These are phyloP conservation scores for Chlorophyllum brunneum DNA, from an alignment of 768 basidiomycete species.

Conservation along the genomic window DNA sequence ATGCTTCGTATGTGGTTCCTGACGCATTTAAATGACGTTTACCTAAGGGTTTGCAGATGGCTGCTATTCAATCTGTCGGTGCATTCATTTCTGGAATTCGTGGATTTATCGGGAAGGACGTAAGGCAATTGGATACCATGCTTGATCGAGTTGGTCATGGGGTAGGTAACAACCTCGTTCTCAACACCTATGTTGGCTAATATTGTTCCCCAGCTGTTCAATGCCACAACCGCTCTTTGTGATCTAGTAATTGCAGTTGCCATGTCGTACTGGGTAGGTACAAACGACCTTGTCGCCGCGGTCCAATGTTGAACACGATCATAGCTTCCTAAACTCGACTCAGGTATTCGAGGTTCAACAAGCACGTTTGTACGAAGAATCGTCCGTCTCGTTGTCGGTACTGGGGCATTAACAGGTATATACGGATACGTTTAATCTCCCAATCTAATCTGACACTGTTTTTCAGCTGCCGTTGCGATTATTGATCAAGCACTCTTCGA, in stretches of 20 bases:
- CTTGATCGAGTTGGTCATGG: background rate
- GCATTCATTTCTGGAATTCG: background rate
- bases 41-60: background rate
- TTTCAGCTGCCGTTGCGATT: constrained; percentile 19
- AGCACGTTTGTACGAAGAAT: constrained; percentile 3
- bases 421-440: too few relatives aligned
- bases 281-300: too few relatives aligned
- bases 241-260: constrained; percentile 20
- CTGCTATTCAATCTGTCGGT: background rate
- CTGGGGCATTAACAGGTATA: constrained; percentile 12
- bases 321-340: background rate
- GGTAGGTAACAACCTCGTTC: background rate
- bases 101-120: background rate
- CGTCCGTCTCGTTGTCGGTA: constrained; percentile 18
- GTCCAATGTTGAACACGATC: background rate
- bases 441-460: background rate
- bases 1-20: background rate
- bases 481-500: constrained; percentile 17
- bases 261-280: constrained; percentile 20
- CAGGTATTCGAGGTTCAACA: constrained; percentile 14
- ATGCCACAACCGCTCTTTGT: constrained; percentile 18
- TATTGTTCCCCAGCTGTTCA: constrained; percentile 18
- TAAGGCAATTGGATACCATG: background rate
- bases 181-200: background rate
- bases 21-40: background rate